Evolutionary conservation across 78 protist species (phyloP), one percentile per base, ranked within the genome.

Genomic region (Dictyostelium brefeldianum): DNA sequence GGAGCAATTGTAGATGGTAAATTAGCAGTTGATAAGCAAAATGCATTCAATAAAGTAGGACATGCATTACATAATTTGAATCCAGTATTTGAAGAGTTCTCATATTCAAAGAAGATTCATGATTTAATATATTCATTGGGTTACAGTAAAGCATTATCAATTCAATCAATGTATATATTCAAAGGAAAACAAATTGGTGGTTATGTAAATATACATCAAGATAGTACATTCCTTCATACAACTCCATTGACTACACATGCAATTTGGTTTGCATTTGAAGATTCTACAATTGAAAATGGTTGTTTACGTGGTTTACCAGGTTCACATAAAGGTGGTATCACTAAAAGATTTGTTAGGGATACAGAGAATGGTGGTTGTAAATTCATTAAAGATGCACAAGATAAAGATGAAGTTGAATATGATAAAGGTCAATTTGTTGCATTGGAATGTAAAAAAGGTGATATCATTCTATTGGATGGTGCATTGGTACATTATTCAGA

Each of bases 161-260:
- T 90, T 12, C 97, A 96, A 78, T 84, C 95, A 57, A 96, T 96
- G 97, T 92, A 83, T 74, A 96, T 96, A 67, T 94, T 96, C 57
- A 96, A 96, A 69, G 81, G 89, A 50, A 95, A 94, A 48, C 80
- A 69, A 69, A 90, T 93, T 80, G 97, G 97, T 7, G 96, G 97
- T 9, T 93, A 90, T 62, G 96, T 81, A 65, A 80, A 79, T 22
- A 70, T 83, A 43, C 97, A 96, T 27, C 96, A 96, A 69, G 97
- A 96, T 82, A 71, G 89, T 43, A 90, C 97, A 6, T 96, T 96
- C 57, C 74, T 96, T 4, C 78, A 83, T 64, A 92, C 97, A 17
- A 67, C 89, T 9, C 96, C 97, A 27, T 73, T 90, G 15, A 48
- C 93, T 0, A 87, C 93, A 14, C 43, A 41, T 78, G 92, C 81